Base-by-base conservation (phyloP, 306 rosid species). In the Biancaea sappan region DNA sequence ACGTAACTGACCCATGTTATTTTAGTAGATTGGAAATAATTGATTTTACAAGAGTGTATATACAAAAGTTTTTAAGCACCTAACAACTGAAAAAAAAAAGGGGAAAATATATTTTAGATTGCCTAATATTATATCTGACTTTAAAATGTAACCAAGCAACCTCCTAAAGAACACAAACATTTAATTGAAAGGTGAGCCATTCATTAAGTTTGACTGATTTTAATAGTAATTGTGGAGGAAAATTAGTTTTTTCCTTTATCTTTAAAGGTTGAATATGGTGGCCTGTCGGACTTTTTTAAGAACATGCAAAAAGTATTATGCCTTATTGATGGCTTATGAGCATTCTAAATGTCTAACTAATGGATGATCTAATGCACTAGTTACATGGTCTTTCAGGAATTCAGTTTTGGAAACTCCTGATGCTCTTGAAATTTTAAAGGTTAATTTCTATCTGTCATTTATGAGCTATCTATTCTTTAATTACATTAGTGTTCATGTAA, bases 341-440 rank as follows among this genome's bases (percentile, higher is more conserved):
- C 29, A 28, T 77, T 65, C 56, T 44, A 64, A 54, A 75, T 35
- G 73, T 54, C 59, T 21, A 58, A 61, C 72, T 34, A 34, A n/a
- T 32, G 25, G 18, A 59, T 53, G 52, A 50, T 79, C 53, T 74
- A 64, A 51, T 61, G 66, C 19, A 25, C 59, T 77, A 38, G 21
- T 60, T 69, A n/a, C 65, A 11, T 56, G 52, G 48, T 73, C 26
- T 85, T 83, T 80, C 91, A 94, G 97, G 97, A 86, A 81, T 69
- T 81, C 88, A 3, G 84, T 74, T 28, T 73, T 3, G 44, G 86
- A 83, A 71, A 84, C 71, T 80, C 83, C 78, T 24, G 72, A 71
- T 80, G 72, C 82, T 77, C 66, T 50, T 5, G 83, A 88, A 50
- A 54, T 88, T 77, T 21, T 92, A 67, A 86, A 92, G 99, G 99